Conservation (phyloP, 306 rosid genomes). For the Gastrolobium villosum region DNA sequence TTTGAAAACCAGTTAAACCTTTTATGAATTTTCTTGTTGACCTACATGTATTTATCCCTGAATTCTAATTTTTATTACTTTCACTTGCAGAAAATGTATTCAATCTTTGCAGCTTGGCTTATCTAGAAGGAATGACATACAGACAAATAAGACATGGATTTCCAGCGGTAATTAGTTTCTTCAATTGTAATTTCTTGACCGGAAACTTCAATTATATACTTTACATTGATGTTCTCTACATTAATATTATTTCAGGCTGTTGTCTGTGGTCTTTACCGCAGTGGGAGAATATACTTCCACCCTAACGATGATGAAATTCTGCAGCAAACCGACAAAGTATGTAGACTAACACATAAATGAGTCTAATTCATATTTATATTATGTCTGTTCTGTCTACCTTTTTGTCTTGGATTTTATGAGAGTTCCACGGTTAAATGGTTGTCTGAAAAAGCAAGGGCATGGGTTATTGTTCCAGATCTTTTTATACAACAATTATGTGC, state of each 20-base stretch:
- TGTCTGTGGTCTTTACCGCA: conserved; percentile 90
- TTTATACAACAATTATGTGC: not conserved
- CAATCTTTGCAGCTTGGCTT: conserved; percentile 75
- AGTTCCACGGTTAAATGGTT: conserved; percentile 14
- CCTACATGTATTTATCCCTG: conserved; percentile 13
- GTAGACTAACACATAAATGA: conserved; percentile 40
- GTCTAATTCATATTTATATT: conserved; percentile 32
- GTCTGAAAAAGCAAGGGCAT: conserved; percentile 7
- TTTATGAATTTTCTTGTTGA: not conserved
- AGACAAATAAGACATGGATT: conserved; percentile 71
- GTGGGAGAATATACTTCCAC: conserved; percentile 86
- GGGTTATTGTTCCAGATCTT: conserved; percentile 9
- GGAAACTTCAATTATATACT: conserved; percentile 30
- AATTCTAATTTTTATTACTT: conserved; percentile 44
- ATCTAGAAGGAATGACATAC: conserved; percentile 73
- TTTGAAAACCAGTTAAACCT: conserved; percentile 35
- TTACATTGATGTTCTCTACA: conserved; percentile 32
- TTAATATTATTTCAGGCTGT: conserved; percentile 73
- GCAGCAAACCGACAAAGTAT: conserved; percentile 87
- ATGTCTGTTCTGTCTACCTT: conserved; percentile 7
- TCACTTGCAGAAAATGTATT: conserved; percentile 89
- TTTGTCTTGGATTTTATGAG: conserved; percentile 25
- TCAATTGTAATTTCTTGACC: conserved; percentile 38
- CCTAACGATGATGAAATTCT: conserved; percentile 83
- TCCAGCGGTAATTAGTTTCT: conserved; percentile 66